These are phyloP conservation scores for Arachnopeziza araneosa DNA, from an alignment of 2,329 filamentous ascomycete species.

Conservation along the genomic window DNA sequence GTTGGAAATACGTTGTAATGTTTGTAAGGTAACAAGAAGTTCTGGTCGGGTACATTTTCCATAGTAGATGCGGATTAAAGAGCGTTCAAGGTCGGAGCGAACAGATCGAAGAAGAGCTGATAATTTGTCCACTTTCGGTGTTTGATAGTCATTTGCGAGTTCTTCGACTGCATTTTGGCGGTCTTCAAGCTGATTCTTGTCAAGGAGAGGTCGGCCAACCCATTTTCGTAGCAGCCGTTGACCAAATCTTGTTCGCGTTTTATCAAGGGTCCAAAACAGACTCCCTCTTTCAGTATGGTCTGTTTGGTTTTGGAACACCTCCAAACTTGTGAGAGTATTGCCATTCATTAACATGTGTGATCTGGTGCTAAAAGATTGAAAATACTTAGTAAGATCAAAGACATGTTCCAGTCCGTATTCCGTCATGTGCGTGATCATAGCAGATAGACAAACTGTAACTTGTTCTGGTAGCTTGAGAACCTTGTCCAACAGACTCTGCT, in stretches of 20 bases:
- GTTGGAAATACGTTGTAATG: slow-evolving; percentile 72
- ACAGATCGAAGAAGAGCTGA: slow-evolving; percentile 65
- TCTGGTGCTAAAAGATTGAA: slow-evolving; percentile 87
- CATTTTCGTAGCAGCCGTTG: slow-evolving; percentile 86
- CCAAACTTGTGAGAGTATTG: slow-evolving; percentile 87
- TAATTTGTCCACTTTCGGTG: slow-evolving; percentile 65
- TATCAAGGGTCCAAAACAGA: slow-evolving; percentile 91
- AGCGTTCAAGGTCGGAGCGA: slow-evolving; percentile 83
- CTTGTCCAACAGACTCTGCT: slow-evolving; percentile 70
- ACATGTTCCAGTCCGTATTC: slow-evolving; percentile 94
- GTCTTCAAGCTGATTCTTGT: slow-evolving; percentile 67
- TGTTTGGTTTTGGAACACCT: slow-evolving; percentile 93
- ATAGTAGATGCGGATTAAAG: slow-evolving; percentile 93
- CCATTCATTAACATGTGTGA: slow-evolving; percentile 96
- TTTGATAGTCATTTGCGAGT: slow-evolving; percentile 63
- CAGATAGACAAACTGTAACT: slow-evolving; percentile 86
- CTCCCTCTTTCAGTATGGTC: slow-evolving; percentile 82
- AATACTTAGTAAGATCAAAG: slow-evolving; percentile 94
- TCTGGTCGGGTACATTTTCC: slow-evolving; percentile 90
- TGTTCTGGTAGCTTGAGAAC: slow-evolving; percentile 79
- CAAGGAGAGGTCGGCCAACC: slow-evolving; percentile 85
- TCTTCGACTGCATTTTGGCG: slow-evolving; percentile 83
- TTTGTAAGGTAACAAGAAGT: slow-evolving; percentile 77
- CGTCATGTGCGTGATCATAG: slow-evolving; percentile 89
- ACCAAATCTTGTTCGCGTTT: slow-evolving; percentile 85